A percentile compares a stretch with the other conserved stretches of the same genome.
Conservation (phyloP, 441 rosid genomes). For the Populus trichocarpa region DNA sequence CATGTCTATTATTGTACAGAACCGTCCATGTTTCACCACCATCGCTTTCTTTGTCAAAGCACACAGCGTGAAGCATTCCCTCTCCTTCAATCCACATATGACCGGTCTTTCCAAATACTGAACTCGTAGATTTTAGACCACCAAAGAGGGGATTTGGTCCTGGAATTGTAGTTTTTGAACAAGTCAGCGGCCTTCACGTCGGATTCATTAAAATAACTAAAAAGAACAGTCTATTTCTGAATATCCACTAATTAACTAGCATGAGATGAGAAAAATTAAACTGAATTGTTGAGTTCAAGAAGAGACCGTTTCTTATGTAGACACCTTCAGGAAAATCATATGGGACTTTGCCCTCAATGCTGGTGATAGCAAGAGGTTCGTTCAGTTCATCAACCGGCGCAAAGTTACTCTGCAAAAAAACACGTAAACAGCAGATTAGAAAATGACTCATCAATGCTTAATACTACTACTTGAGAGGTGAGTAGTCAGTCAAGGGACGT, state of each 20-base stretch:
- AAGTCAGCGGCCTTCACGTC: not conserved
- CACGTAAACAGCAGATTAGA: not conserved
- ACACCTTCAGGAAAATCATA: slow-evolving; percentile 37
- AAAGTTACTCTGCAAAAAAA: slow-evolving; percentile 33
- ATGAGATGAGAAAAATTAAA: no score
- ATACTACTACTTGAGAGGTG: not conserved
- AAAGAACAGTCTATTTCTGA: no score
- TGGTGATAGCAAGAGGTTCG: slow-evolving; percentile 19
- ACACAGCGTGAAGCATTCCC: slow-evolving; percentile 61
- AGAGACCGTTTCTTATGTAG: slow-evolving; percentile 26
- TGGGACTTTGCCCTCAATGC: slow-evolving; percentile 36
- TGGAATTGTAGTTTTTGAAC: slow-evolving; percentile 9
- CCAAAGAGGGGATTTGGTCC: slow-evolving; percentile 59
- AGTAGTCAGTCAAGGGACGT: not conserved
- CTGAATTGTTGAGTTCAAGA: not conserved
- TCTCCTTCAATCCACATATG: slow-evolving; percentile 59
- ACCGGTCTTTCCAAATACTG: slow-evolving; percentile 42
- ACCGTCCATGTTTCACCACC: not conserved
- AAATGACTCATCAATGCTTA: not conserved
- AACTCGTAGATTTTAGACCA: slow-evolving; percentile 36
- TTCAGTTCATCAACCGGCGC: slow-evolving; percentile 36
- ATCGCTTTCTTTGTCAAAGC: slow-evolving; percentile 18
- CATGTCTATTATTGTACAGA: no score
- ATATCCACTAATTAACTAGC: no score
- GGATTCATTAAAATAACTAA: no score